Evolutionary conservation across 345 rosid species (phyloP).

Genomic region (Murraya paniculata): DNA sequence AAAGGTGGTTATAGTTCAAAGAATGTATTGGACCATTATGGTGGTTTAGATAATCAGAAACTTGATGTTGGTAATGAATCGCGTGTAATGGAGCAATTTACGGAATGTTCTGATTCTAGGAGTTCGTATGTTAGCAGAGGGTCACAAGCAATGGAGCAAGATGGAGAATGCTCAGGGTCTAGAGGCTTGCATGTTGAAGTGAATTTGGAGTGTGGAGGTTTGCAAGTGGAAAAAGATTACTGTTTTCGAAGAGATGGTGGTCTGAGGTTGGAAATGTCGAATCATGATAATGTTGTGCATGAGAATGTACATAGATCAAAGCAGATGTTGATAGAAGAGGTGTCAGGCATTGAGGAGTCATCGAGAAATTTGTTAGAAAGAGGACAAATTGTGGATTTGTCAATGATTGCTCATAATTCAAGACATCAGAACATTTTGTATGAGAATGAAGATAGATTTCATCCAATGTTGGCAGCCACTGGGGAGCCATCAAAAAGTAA

Average conservation of each 20-base stretch:
- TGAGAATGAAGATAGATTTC: slow-evolving; percentile 8
- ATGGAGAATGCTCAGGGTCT: slow-evolving; percentile 7
- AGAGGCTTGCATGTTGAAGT: slow-evolving; percentile 11
- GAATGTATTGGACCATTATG: not conserved
- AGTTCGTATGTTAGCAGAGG: not conserved
- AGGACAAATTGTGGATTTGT: slow-evolving; percentile 16
- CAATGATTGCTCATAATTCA: not conserved
- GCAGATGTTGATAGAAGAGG: slow-evolving; percentile 12
- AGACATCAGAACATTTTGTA: slow-evolving; percentile 10
- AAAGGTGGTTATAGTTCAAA: not conserved
- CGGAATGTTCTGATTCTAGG: not conserved
- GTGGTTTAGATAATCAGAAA: not conserved
- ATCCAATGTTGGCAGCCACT: slow-evolving; percentile 7
- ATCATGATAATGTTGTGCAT: not conserved
- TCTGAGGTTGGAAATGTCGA: not conserved
- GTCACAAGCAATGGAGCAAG: slow-evolving; percentile 8
- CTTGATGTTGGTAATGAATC: not conserved
- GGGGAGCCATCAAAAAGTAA: slow-evolving; percentile 12
- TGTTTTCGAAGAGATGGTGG: slow-evolving; percentile 14
- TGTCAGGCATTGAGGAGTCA: slow-evolving; percentile 11
- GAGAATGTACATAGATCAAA: slow-evolving; percentile 10
- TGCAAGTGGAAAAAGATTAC: slow-evolving; percentile 1
- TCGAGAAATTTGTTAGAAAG: not conserved
- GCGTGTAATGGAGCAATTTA: not conserved
- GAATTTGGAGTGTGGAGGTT: slow-evolving; percentile 10